phyloP scores from a whole-genome alignment of 176 grass and related monocot species.

The Elymus sibiricus region DNA sequence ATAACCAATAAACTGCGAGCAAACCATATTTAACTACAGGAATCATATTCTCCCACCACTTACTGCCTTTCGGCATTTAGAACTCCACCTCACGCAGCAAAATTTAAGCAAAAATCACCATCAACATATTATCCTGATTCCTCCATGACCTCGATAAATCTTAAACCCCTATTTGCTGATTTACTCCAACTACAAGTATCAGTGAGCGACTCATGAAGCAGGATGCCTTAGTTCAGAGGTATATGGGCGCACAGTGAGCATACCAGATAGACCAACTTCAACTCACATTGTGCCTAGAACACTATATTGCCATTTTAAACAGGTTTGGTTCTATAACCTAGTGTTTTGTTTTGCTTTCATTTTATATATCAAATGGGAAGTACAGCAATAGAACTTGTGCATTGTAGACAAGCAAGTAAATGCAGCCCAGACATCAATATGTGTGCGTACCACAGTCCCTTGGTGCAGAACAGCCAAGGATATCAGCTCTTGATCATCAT shows the following conservation, averaged over 20 bases:
- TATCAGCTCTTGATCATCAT: constrained; percentile 75
- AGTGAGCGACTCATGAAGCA: constrained; percentile 14
- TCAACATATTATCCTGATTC: not conserved
- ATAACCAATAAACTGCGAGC: not conserved
- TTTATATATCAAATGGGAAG: constrained; percentile 7
- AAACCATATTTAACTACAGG: not conserved
- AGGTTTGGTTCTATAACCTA: constrained; percentile 15
- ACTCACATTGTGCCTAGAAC: not conserved
- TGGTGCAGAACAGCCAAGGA: constrained; percentile 76
- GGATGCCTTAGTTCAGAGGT: not conserved
- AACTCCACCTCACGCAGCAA: not conserved
- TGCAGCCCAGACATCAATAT: constrained; percentile 12
- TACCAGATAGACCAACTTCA: constrained; percentile 6
- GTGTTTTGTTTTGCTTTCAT: not conserved
- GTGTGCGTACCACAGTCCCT: constrained; percentile 41
- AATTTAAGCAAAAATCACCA: constrained; percentile 11
- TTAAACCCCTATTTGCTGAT: not conserved
- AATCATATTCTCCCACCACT: not conserved
- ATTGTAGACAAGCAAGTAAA: constrained; percentile 16
- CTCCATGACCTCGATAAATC: not conserved
- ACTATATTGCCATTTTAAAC: not conserved
- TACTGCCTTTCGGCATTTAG: not conserved
- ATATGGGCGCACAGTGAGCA: not conserved
- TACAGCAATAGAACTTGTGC: constrained; percentile 12
- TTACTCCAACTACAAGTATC: not conserved